A percentile compares a stretch with the other conserved stretches of the same genome.
These are phyloP conservation scores for Solanum sejunctum DNA, from an alignment of 257 asterid genomes.

Conservation along the genomic window DNA sequence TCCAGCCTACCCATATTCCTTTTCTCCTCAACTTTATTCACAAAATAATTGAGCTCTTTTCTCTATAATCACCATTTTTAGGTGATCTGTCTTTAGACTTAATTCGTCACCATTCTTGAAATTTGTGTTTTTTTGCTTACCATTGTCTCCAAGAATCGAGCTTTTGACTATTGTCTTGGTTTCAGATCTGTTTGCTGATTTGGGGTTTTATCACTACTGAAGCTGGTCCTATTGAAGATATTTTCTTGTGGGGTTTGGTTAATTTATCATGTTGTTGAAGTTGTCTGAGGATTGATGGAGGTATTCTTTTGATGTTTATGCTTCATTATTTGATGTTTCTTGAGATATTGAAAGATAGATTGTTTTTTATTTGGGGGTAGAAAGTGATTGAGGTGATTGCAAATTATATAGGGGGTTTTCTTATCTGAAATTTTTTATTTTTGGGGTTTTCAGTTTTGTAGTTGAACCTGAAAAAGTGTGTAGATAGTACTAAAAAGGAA, in stretches of 20 bases:
- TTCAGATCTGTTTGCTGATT: conserved; percentile 36
- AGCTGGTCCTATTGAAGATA: neutral
- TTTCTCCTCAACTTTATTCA: neutral
- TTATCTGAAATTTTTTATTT: neutral
- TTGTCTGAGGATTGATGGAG: conserved; percentile 9
- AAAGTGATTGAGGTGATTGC: neutral
- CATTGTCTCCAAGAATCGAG: neutral
- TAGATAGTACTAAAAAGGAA: neutral
- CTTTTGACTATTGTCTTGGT: conserved; percentile 1
- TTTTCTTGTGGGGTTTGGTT: conserved; percentile 5
- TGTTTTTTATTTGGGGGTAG: neutral
- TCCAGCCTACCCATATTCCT: conserved; percentile 22
- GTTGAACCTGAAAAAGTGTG: neutral
- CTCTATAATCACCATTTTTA: neutral
- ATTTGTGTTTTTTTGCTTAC: neutral
- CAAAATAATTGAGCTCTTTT: neutral
- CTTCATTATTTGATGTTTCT: conserved; percentile 2
- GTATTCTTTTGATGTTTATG: conserved; percentile 12
- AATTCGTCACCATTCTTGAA: neutral
- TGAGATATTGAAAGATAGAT: neutral
- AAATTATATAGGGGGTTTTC: neutral
- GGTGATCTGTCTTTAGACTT: neutral
- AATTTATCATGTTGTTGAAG: neutral
- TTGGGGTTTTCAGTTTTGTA: neutral
- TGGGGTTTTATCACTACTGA: neutral